Conservation (phyloP, 2,329 filamentous ascomycete species). For the Aspergillus unguis region DNA sequence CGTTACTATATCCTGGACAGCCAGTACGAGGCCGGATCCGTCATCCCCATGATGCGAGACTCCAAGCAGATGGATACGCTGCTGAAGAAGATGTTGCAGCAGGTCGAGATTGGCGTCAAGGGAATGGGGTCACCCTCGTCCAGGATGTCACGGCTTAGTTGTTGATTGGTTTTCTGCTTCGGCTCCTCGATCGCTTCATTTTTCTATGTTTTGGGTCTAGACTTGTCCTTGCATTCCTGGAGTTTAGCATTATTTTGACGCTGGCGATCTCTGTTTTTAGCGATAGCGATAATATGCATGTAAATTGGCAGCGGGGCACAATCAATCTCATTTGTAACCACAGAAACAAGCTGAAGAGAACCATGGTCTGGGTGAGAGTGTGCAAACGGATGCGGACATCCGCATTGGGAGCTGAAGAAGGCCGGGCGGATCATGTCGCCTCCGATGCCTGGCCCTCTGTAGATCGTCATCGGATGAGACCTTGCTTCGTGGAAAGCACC, state of each 20-base stretch:
- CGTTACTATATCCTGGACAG: constrained; percentile 34
- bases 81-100: constrained; percentile 30
- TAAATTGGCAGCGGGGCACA: constrained; percentile 14
- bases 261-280: not conserved
- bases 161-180: constrained; percentile 4
- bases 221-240: constrained; percentile 13
- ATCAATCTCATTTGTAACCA: not conserved
- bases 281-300: constrained; percentile 3
- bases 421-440: not conserved
- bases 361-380: constrained; percentile 1
- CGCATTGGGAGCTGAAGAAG: constrained; percentile 14
- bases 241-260: constrained; percentile 3
- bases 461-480: constrained; percentile 6
- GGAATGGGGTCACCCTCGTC: constrained; percentile 28
- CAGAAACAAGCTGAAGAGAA: not conserved
- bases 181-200: not conserved
- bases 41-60: constrained; percentile 30
- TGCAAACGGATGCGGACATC: constrained; percentile 18
- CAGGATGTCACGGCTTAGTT: constrained; percentile 22
- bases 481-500: constrained; percentile 6
- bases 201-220: constrained; percentile 4
- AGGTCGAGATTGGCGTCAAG: constrained; percentile 28
- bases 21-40: constrained; percentile 37
- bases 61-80: constrained; percentile 26
- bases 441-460: not conserved